Evolutionary conservation across 352 stramenopile species (phyloP).

Genomic region (Blastocystis sp.): DNA sequence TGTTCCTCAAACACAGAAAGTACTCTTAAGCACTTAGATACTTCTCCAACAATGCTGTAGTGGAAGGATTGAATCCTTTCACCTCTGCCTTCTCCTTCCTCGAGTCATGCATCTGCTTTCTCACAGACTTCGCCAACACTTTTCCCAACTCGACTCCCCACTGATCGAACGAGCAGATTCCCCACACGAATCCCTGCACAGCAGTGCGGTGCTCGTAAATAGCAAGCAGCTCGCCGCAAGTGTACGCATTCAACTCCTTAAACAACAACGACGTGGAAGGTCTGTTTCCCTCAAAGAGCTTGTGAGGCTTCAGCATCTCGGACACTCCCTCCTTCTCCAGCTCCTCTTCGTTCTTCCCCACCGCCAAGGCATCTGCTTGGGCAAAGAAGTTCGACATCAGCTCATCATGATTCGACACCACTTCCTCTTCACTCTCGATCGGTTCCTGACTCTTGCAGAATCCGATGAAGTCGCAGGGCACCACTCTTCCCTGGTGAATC

Average conservation of each 20-base stretch:
- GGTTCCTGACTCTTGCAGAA: constrained; percentile 88
- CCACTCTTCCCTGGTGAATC: constrained; percentile 90
- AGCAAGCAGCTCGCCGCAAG: constrained; percentile 86
- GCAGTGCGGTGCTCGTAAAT: constrained; percentile 96
- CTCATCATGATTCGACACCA: constrained; percentile 94
- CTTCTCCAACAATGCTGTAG: constrained; percentile 79
- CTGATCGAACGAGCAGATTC: constrained; percentile 96
- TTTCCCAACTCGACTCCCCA: constrained; percentile 97
- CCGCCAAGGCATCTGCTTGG: constrained; percentile 91
- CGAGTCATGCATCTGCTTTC: constrained; percentile 76
- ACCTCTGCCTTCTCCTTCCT: constrained; percentile 72
- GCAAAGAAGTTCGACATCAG: constrained; percentile 99
- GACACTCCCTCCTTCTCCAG: constrained; percentile 83
- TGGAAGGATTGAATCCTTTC: constrained; percentile 87
- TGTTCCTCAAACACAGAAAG: not conserved
- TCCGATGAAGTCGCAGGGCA: constrained; percentile 96
- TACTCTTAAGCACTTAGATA: constrained; percentile 70
- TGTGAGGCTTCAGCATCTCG: constrained; percentile 83
- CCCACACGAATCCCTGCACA: constrained; percentile 93
- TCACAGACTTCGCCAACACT: constrained; percentile 89
- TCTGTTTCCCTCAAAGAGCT: constrained; percentile 89
- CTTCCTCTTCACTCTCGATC: constrained; percentile 68
- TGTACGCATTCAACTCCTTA: constrained; percentile 84
- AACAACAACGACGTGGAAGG: constrained; percentile 92
- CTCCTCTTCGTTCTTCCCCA: constrained; percentile 87